Conservation (phyloP, 106 monocot genomes). For the Apostasia ramifera region DNA sequence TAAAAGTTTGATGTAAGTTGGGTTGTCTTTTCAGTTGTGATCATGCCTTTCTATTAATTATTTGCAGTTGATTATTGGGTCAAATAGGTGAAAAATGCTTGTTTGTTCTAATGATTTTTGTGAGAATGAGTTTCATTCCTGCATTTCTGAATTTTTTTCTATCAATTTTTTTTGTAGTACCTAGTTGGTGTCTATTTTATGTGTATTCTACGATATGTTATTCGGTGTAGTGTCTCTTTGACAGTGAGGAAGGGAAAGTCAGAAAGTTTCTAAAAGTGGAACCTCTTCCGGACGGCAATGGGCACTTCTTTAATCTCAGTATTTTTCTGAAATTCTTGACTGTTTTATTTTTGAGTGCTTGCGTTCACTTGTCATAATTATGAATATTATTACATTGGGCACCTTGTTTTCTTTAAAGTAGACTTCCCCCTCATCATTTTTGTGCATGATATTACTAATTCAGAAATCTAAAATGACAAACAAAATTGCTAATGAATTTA, state of each 20-base stretch:
- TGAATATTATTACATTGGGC: neutral
- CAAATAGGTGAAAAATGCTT: too few species aligned
- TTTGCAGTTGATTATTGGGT: too few species aligned
- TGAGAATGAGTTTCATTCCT: neutral
- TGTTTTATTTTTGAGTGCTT: neutral
- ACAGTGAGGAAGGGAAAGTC: constrained; percentile 92
- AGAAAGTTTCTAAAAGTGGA: constrained; percentile 83
- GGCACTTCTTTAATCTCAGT: constrained; percentile 95
- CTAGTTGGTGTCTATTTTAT: neutral
- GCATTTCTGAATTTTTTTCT: too few species aligned
- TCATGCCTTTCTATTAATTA: neutral
- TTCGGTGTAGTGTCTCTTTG: neutral
- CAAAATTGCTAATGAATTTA: too few species aligned
- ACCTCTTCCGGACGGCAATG: constrained; percentile 92
- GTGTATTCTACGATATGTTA: neutral
- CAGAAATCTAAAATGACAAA: too few species aligned
- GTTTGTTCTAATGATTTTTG: neutral
- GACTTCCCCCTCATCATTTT: too few species aligned
- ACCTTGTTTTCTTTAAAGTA: too few species aligned
- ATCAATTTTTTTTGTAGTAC: neutral
- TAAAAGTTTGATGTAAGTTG: too few species aligned
- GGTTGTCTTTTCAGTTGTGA: neutral
- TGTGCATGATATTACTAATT: too few species aligned
- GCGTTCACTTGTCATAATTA: neutral
- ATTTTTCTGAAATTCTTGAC: constrained; percentile 13